Conservation (phyloP, 2,329 filamentous ascomycete genomes). For the Metarhizium sp. region DNA sequence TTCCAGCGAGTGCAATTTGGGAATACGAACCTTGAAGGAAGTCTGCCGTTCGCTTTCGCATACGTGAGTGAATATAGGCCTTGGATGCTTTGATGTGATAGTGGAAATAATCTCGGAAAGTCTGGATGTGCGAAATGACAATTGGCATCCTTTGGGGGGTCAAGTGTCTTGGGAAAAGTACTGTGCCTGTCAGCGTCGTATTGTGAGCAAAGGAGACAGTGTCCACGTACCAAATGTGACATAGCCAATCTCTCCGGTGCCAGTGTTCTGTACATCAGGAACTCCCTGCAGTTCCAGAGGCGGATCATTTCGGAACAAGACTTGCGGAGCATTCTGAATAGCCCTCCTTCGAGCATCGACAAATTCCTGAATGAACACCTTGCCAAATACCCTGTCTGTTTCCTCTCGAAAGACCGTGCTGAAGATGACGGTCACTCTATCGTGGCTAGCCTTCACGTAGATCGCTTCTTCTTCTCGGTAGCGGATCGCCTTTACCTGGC, state of each 20-base stretch:
- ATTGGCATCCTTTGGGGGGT: constrained; percentile 84
- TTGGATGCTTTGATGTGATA: constrained; percentile 99
- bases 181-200: constrained; percentile 34
- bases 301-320: constrained; percentile 89
- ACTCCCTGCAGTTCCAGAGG: constrained; percentile 85
- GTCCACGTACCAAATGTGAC: constrained; percentile 81
- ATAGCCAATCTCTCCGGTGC: constrained; percentile 85
- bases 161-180: constrained; percentile 91
- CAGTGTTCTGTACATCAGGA: constrained; percentile 66
- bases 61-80: constrained; percentile 96
- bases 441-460: constrained; percentile 95
- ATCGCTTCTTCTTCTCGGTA: constrained; percentile 99
- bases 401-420: constrained; percentile 97
- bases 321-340: constrained; percentile 96
- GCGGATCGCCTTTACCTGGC: constrained; percentile 90
- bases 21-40: constrained; percentile 80
- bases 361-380: constrained; percentile 98
- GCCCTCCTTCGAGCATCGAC: constrained; percentile 90
- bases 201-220: not conserved
- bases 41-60: constrained; percentile 94
- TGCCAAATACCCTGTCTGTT: constrained; percentile 93
- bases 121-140: constrained; percentile 98
- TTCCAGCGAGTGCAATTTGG: not conserved
- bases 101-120: constrained; percentile 99
- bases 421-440: constrained; percentile 98